Percentiles rank a stretch among this genome's conserved stretches.
phyloP scores from a whole-genome alignment of 306 rosid genomes.

The Inga laurina region DNA sequence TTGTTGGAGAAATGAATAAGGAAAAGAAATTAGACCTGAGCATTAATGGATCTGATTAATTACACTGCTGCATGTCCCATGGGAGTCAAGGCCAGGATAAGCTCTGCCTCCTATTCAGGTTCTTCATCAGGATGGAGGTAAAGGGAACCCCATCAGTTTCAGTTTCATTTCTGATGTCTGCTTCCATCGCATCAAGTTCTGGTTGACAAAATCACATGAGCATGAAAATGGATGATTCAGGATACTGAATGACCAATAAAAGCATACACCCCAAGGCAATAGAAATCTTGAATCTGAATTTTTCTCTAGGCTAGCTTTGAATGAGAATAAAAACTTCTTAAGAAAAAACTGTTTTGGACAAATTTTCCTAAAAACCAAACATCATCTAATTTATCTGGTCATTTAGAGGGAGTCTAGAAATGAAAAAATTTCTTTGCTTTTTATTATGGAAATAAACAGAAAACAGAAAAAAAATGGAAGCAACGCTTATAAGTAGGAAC shows the following conservation, averaged over 20 bases:
- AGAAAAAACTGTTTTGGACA: neutral
- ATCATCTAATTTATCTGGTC: neutral
- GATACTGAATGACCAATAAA: neutral
- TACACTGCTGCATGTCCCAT: constrained; percentile 55
- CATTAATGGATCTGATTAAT: constrained; percentile 62
- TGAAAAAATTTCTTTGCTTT: neutral
- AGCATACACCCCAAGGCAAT: neutral
- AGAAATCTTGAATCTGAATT: neutral
- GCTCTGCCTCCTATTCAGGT: constrained; percentile 74
- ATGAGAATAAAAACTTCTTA: neutral
- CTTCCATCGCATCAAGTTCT: constrained; percentile 92
- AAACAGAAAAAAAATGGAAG: too few relatives aligned
- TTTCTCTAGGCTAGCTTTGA: neutral
- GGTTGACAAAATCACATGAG: constrained; percentile 20
- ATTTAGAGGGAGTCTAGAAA: neutral
- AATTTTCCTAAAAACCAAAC: neutral
- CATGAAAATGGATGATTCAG: constrained; percentile 1
- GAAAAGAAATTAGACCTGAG: constrained; percentile 50
- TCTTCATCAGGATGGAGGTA: constrained; percentile 92
- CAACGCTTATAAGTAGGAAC: neutral
- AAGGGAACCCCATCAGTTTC: constrained; percentile 86
- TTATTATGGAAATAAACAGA: too few relatives aligned
- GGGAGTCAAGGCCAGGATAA: constrained; percentile 85
- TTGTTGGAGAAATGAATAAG: neutral
- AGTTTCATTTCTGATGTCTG: constrained; percentile 84